Percentiles rank a stretch among this genome's conserved stretches.
phyloP scores from a whole-genome alignment of 208 protist genomes.

The Trypanosoma rangeli region DNA sequence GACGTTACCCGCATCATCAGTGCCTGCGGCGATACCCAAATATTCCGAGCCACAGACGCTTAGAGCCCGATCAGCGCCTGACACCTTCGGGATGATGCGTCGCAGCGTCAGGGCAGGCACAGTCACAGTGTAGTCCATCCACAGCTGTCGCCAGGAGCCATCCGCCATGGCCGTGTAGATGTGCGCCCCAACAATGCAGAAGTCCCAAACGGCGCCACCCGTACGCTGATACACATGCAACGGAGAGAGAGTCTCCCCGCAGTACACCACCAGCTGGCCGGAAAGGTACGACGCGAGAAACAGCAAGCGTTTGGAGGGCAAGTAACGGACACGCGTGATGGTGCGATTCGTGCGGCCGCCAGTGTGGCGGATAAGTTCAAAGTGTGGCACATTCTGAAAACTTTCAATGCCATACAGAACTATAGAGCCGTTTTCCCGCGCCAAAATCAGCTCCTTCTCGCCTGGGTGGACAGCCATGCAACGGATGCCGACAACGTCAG shows the following conservation, averaged over 20 bases:
- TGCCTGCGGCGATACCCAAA: conserved; percentile 53
- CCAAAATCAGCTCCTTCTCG: conserved; percentile 66
- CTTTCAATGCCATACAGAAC: conserved; percentile 59
- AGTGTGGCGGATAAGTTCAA: conserved; percentile 69
- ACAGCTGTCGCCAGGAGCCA: conserved; percentile 58
- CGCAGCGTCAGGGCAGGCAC: conserved; percentile 40
- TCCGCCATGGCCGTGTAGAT: conserved; percentile 41
- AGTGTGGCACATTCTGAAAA: conserved; percentile 84
- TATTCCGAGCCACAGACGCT: conserved; percentile 42
- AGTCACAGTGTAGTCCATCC: conserved; percentile 11
- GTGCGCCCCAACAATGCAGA: conserved; percentile 36
- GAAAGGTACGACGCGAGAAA: conserved; percentile 77
- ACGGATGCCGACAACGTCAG: conserved; percentile 76
- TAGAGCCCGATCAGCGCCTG: conserved; percentile 81
- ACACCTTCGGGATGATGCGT: conserved; percentile 69
- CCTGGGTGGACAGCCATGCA: conserved; percentile 59
- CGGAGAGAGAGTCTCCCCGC: conserved; percentile 64
- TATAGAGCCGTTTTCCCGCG: conserved; percentile 82
- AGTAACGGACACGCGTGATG: conserved; percentile 66
- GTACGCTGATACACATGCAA: conserved; percentile 75
- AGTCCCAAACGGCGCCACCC: conserved; percentile 81
- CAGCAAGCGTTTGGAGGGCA: conserved; percentile 22
- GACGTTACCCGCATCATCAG: conserved; percentile 82
- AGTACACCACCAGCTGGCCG: conserved; percentile 81
- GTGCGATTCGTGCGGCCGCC: conserved; percentile 68